Base-by-base conservation (phyloP, 306 rosid genomes). In the Echinosophora koreensis region DNA sequence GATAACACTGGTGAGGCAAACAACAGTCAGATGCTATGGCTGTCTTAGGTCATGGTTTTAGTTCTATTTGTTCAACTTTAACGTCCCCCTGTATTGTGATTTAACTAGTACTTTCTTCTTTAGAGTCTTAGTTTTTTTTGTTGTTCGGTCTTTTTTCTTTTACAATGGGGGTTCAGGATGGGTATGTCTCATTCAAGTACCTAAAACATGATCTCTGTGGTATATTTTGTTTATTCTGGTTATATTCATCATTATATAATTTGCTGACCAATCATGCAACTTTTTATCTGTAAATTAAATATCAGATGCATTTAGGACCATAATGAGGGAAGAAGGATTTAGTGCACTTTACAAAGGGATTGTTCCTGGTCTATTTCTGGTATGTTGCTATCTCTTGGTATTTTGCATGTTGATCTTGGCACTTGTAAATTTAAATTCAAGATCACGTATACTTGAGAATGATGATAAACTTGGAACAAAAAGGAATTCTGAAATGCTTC, bases 231-330 rank as follows among this genome's bases (percentile, higher is more conserved):
- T 44, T 81, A 3, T 65, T 68, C 50, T 28, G 34, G 39, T 80
- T 44, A 58, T 72, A 16, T 49, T 60, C 67, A 71, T 77, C 69
- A 15, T 59, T 44, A 44, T 60, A 13, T 54, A 22, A 77, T 50
- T 82, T 79, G 47, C 80, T 57, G 7, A 56, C 50, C 50, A 46
- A 57, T 76, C 69, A 37, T 70, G 66, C 9, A 55, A 71, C 69
- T 73, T 58, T 47, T 77, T 56, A 35, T 72, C 76, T 78, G 49
- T 38, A 70, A 72, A 76, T 76, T 12, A 50, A 73, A 71, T 87
- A 83, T 52, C 97, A 95, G 99, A 95, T 95, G 97, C 97, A 79
- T 87, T 92, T 61, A 88, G 87, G 87, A 95, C 97, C 82, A 95
- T 95, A 78, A 58, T 87, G 85, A 92, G 89, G 80, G 99, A 92